Conservation (phyloP, 1,284 basidiomycete species). For the Apiotrichum siamense region DNA sequence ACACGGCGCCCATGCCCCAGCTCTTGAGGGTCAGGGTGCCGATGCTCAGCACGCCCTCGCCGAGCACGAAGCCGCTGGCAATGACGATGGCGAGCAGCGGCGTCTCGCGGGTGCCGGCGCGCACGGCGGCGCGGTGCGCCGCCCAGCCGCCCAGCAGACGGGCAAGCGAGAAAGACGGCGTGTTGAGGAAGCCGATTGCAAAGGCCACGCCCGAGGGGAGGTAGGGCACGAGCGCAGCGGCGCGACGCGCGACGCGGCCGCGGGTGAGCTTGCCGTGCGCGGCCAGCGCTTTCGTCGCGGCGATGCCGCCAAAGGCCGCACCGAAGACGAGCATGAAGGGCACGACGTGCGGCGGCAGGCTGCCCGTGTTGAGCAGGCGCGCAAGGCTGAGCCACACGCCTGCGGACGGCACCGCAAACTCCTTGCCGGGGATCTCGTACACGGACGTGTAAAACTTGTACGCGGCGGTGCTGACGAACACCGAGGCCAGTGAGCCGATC, state of each 20-base stretch:
- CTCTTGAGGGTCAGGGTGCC: conserved; percentile 69
- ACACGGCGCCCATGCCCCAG: conserved; percentile 64
- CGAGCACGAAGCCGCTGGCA: conserved; percentile 90
- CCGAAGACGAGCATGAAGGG: conserved; percentile 77
- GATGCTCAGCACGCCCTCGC: conserved; percentile 82
- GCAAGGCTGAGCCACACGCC: conserved; percentile 77
- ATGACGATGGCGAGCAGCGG: conserved; percentile 72
- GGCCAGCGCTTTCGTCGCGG: conserved; percentile 32
- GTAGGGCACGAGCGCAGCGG: conserved; percentile 53
- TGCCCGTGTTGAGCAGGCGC: conserved; percentile 71
- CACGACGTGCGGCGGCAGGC: conserved; percentile 70
- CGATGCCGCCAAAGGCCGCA: conserved; percentile 60
- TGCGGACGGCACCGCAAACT: conserved; percentile 89
- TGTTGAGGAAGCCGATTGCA: conserved; percentile 76
- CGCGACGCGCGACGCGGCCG: background rate
- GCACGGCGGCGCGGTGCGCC: conserved; percentile 61
- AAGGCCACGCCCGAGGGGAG: conserved; percentile 87
- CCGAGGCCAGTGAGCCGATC: conserved; percentile 77
- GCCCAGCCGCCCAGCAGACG: conserved; percentile 80
- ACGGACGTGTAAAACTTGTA: conserved; percentile 81
- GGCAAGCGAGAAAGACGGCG: conserved; percentile 89
- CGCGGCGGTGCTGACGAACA: conserved; percentile 79
- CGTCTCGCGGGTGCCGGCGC: conserved; percentile 49
- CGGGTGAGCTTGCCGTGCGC: too few relatives aligned
- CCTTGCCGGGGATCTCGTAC: conserved; percentile 69